These are phyloP conservation scores for Iris pallida DNA, from an alignment of 116 monocot species.

Conservation along the genomic window DNA sequence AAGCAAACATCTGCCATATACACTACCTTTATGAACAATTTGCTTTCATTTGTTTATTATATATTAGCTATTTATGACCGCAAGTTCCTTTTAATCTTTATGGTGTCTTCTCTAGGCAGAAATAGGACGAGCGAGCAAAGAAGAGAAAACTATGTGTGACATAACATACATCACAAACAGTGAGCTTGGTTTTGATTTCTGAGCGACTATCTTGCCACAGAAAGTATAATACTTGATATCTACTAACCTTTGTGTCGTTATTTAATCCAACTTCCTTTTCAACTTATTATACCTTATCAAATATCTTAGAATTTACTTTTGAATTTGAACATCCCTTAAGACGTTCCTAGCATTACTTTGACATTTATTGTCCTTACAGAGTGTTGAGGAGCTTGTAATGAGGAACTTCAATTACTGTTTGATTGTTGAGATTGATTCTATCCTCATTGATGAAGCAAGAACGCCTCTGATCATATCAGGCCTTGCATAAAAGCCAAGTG, in stretches of 20 bases:
- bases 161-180: conserved; percentile 99
- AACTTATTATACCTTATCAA: conserved; percentile 4
- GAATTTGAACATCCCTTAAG: neutral
- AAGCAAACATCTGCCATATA: too few relatives aligned
- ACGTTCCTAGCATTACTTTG: conserved; percentile 8
- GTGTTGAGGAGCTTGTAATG: conserved; percentile 84
- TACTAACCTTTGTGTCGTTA: conserved; percentile 10
- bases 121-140: conserved; percentile 97
- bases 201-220: conserved; percentile 96
- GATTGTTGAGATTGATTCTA: conserved; percentile 99
- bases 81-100: conserved; percentile 3
- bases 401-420: conserved; percentile 86
- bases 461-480: conserved; percentile 99
- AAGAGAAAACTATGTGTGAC: conserved; percentile 87
- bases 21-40: neutral
- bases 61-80: neutral
- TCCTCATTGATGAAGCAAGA: conserved; percentile 99
- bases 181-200: conserved; percentile 99
- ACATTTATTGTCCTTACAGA: conserved; percentile 40
- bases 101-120: conserved; percentile 33
- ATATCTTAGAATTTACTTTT: conserved; percentile 3
- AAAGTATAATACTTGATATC: conserved; percentile 30
- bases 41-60: neutral
- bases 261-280: neutral
- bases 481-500: conserved; percentile 96